Base-by-base conservation (phyloP, 2,329 filamentous ascomycete genomes). In the Leptographium lundbergii region DNA sequence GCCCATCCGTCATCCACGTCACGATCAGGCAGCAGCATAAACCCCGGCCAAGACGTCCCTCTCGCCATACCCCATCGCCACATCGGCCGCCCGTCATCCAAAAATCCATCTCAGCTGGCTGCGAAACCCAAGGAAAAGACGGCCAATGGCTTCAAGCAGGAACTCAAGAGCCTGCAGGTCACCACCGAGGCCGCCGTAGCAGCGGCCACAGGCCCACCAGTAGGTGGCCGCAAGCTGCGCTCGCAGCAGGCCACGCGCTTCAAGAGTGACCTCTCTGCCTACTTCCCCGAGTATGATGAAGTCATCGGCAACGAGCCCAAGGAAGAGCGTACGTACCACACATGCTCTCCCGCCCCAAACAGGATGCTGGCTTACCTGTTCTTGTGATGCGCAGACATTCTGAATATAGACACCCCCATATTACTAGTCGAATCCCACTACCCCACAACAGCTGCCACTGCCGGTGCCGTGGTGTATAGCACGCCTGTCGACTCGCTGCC, bases 221-320 rank as follows among this genome's bases (percentile, higher is more conserved):
- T 84, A 61, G 85, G 88, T 65, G 87, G 91, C 63, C 80, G 81
- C 67, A 92, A 90, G 69, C 76, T 96, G 69, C 83, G 92, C 63
- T 95, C 90, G 57, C 88, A 95, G 67, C 90, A 95, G 67, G 88
- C 87, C 13, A 86, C 86, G 57, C 81, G 89, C 65, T 86, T 91
- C 73, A 96, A 95, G 78, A 96, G 91, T 73, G 91, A 96, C 69
- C 79, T 97, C 62, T 86, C 91, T 45, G 81, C 84, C 54, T 97
- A 96, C 73, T 96, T 97, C 68, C 85, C 88, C 57, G 91, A 95
- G 68, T 97, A 96, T 72, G 91, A 96, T 72, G 89, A 95, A 69
- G 82, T 96, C 65, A 90, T 97, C 73, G 91, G 89, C 62, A 89
- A 95, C 69, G 86, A 89, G 63, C 82, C 85, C 47, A 87, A 87